phyloP scores from a whole-genome alignment of 805 yeast genomes.

The Candida peoriensis region DNA sequence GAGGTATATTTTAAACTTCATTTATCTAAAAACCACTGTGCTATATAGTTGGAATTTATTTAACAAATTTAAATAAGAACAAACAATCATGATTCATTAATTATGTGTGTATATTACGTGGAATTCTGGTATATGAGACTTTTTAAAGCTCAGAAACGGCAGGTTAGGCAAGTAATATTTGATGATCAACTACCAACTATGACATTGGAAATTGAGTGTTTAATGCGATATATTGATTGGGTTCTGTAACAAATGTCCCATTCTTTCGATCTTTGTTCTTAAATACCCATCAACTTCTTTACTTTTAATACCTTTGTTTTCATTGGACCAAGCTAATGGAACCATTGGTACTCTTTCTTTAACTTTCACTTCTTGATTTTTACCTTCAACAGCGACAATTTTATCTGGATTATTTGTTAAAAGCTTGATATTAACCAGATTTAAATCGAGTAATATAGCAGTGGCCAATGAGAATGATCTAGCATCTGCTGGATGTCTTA shows the following conservation, averaged over 20 bases:
- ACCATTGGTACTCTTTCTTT: slow-evolving; percentile 93
- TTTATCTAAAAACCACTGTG: no score
- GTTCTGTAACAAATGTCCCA: slow-evolving; percentile 85
- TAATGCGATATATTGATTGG: slow-evolving; percentile 25
- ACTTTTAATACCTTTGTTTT: slow-evolving; percentile 63
- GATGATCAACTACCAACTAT: no score
- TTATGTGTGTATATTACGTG: neutral
- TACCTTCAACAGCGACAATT: slow-evolving; percentile 90
- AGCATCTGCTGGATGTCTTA: slow-evolving; percentile 98
- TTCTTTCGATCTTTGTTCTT: slow-evolving; percentile 89
- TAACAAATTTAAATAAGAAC: no score
- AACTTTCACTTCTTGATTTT: slow-evolving; percentile 66
- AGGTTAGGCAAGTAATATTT: no score
- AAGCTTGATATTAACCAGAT: slow-evolving; percentile 63
- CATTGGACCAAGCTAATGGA: slow-evolving; percentile 80
- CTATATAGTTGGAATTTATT: no score
- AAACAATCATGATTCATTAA: no score
- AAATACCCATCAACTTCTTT: slow-evolving; percentile 90
- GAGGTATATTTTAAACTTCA: no score
- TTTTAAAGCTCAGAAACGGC: no score
- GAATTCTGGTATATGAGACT: no score
- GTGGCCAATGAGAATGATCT: slow-evolving; percentile 92
- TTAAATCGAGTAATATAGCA: slow-evolving; percentile 82
- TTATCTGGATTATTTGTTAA: slow-evolving; percentile 96
- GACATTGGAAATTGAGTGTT: neutral